Conservation (phyloP, 2,329 filamentous ascomycete species). For the Helminthosporium solani region DNA sequence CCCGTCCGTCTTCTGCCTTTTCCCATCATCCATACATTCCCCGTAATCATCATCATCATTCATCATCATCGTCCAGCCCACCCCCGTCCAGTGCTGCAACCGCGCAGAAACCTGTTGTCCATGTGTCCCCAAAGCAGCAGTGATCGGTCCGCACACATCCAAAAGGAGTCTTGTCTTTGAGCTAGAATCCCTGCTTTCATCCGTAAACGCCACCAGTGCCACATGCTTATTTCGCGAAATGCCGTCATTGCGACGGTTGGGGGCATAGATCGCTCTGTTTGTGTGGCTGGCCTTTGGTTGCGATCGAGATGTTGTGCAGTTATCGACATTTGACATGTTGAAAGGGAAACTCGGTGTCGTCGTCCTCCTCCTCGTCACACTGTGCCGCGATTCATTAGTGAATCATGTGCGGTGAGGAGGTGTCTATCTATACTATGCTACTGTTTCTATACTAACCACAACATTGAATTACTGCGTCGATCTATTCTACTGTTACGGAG, state of each 20-base stretch:
- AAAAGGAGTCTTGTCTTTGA: slow-evolving; percentile 13
- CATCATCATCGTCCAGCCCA: neutral
- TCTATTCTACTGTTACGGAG: too few relatives aligned
- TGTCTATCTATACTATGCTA: too few relatives aligned
- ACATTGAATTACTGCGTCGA: too few relatives aligned
- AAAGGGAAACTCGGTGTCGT: slow-evolving; percentile 1
- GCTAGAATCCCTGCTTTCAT: slow-evolving; percentile 6
- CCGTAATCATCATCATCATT: neutral
- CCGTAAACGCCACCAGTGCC: slow-evolving; percentile 17
- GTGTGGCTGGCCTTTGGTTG: slow-evolving; percentile 3
- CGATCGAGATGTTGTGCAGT: slow-evolving; percentile 2
- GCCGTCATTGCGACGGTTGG: slow-evolving; percentile 15
- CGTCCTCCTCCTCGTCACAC: neutral
- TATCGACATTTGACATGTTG: neutral
- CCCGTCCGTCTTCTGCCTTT: slow-evolving; percentile 1
- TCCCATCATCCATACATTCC: neutral
- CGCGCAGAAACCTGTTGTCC: slow-evolving; percentile 13
- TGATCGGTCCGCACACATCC: slow-evolving; percentile 13
- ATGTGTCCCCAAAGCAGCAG: slow-evolving; percentile 11
- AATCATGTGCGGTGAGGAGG: too few relatives aligned
- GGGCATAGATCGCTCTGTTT: neutral
- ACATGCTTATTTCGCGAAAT: slow-evolving; percentile 14
- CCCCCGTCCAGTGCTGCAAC: slow-evolving; percentile 1
- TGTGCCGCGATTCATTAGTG: neutral
- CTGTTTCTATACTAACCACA: too few relatives aligned